phyloP scores from a whole-genome alignment of 208 protist species.

The Kentomonas sorsogonicus region DNA sequence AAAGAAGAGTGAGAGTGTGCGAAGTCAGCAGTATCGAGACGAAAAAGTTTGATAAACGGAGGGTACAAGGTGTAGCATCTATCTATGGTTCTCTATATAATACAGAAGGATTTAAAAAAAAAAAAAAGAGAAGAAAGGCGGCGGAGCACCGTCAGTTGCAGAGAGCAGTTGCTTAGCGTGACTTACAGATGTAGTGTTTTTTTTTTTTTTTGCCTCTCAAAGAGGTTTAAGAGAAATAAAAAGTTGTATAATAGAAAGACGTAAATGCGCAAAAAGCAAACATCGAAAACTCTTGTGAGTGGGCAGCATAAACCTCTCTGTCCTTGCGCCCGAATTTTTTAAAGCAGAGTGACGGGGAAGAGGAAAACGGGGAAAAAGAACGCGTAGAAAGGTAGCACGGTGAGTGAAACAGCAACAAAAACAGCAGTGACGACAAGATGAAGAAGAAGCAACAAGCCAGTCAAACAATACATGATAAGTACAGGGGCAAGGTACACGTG shows the following conservation, averaged over 20 bases:
- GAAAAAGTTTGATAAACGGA: constrained; percentile 4
- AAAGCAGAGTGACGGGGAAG: too few relatives aligned
- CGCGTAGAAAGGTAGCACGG: too few relatives aligned
- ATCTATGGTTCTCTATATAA: not conserved
- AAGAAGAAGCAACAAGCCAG: not conserved
- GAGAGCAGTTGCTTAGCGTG: too few relatives aligned
- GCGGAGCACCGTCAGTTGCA: too few relatives aligned
- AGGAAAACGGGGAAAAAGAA: too few relatives aligned
- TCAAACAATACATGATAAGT: constrained; percentile 12
- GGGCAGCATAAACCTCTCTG: too few relatives aligned
- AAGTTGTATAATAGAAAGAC: not conserved
- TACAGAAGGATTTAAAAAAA: not conserved
- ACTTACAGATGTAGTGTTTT: not conserved
- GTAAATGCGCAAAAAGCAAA: not conserved
- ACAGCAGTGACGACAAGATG: not conserved
- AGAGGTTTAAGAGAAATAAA: constrained; percentile 12
- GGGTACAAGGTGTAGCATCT: not conserved
- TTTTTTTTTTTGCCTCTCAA: constrained; percentile 7
- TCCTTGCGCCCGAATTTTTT: too few relatives aligned
- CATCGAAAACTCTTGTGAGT: too few relatives aligned
- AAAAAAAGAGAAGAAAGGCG: constrained; percentile 4
- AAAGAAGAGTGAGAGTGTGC: not conserved
- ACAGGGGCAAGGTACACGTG: not conserved
- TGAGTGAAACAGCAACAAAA: not conserved
- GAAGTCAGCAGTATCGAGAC: not conserved